Evolutionary conservation across 2,329 filamentous ascomycete species (phyloP).

Genomic region (Pseudogymnoascus sp.): DNA sequence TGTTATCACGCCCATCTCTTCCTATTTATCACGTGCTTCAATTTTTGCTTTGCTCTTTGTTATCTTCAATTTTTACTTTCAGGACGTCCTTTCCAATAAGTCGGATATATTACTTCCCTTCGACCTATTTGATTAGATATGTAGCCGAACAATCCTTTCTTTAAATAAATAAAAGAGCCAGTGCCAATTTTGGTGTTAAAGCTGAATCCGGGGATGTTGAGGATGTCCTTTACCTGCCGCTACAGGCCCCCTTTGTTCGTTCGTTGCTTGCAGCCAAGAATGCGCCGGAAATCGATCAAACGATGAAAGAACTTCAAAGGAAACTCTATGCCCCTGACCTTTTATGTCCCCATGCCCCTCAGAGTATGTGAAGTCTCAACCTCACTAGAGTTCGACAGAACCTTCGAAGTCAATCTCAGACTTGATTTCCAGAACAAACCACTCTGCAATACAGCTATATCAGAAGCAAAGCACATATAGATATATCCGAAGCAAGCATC

Average conservation of each 20-base stretch:
- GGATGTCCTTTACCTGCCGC: background rate
- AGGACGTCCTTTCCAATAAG: background rate
- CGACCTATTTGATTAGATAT: background rate
- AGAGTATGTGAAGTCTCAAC: background rate
- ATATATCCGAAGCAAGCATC: background rate
- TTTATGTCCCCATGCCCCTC: background rate
- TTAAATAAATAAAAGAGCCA: background rate
- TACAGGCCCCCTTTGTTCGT: background rate
- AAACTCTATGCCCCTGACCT: background rate
- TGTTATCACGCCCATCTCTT: background rate
- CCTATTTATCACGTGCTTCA: background rate
- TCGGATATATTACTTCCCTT: background rate
- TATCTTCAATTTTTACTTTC: background rate
- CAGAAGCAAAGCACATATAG: background rate
- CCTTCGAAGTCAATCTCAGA: background rate
- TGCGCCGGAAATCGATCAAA: background rate
- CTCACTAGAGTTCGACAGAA: background rate
- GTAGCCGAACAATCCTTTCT: background rate
- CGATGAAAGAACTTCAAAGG: background rate
- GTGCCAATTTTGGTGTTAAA: background rate
- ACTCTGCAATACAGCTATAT: background rate
- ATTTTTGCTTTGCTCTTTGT: background rate
- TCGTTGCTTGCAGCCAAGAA: conserved; percentile 4
- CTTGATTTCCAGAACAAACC: background rate
- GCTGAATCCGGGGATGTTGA: background rate